Evolutionary conservation across 139 green algal genomes (phyloP).

Genomic region (Closterium sp.): DNA sequence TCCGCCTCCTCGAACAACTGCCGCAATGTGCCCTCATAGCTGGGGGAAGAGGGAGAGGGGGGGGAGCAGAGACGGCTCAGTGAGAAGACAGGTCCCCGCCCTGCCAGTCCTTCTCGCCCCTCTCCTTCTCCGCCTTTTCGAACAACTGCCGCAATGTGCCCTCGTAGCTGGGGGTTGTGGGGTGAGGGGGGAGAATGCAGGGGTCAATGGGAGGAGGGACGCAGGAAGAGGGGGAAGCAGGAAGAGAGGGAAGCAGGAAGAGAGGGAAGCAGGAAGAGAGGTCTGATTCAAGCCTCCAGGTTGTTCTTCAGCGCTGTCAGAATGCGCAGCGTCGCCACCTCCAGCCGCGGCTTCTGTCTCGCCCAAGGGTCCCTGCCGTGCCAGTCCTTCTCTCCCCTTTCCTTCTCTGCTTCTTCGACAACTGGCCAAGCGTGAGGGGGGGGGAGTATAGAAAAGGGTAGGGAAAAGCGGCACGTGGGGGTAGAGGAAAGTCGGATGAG

Average conservation of each 20-base stretch:
- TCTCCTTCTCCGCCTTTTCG: too few species aligned
- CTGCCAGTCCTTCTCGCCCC: too few species aligned
- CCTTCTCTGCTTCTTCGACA: constrained; percentile 30
- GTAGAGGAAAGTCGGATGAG: not conserved
- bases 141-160: too few species aligned
- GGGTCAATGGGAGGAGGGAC: not conserved
- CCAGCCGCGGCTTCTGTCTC: not conserved
- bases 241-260: not conserved
- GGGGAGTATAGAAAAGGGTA: too few species aligned
- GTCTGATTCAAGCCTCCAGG: constrained; percentile 44
- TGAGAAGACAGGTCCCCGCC: too few species aligned
- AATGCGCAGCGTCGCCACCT: constrained; percentile 23
- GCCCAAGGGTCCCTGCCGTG: not conserved
- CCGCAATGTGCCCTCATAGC: constrained; percentile 34
- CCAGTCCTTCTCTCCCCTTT: not conserved
- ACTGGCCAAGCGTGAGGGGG: constrained; percentile 18
- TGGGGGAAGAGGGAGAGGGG: not conserved
- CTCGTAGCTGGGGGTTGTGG: too few species aligned
- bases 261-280: not conserved
- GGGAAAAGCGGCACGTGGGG: too few species aligned
- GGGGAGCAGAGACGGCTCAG: too few species aligned
- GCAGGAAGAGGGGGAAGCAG: too few species aligned
- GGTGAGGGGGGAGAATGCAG: too few species aligned
- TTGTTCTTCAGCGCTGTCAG: constrained; percentile 44
- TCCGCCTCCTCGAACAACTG: constrained; percentile 34